These are phyloP conservation scores for Acer campestre DNA, from an alignment of 345 rosid genomes.

Conservation along the genomic window DNA sequence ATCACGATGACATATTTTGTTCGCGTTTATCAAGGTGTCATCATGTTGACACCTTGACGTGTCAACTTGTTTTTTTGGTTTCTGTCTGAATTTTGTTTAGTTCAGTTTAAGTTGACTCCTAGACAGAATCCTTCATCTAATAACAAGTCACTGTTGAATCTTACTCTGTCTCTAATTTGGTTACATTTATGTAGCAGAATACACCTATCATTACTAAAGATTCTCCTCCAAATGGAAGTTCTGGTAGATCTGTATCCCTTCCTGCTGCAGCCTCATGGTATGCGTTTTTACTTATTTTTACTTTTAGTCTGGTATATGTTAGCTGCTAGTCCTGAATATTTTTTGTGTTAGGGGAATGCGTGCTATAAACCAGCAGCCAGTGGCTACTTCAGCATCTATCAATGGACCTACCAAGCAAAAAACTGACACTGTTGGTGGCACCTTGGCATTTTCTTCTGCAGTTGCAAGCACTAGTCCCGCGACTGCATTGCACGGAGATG, in stretches of 20 bases:
- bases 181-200: constrained; percentile 43
- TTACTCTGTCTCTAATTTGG: background rate
- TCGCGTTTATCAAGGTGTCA: background rate
- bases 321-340: constrained; percentile 30
- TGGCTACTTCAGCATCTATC: constrained; percentile 38
- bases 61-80: background rate
- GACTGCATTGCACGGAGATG: constrained; percentile 30
- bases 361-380: constrained; percentile 45
- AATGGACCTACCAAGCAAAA: constrained; percentile 60
- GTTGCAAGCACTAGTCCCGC: constrained; percentile 44
- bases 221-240: constrained; percentile 69
- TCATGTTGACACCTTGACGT: background rate
- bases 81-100: background rate
- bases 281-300: constrained; percentile 16
- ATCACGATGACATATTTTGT: background rate
- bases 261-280: constrained; percentile 97
- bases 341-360: constrained; percentile 63
- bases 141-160: background rate
- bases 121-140: too few species aligned
- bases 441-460: constrained; percentile 46
- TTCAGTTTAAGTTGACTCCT: background rate
- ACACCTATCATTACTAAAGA: constrained; percentile 35
- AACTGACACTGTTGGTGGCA: constrained; percentile 36
- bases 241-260: constrained; percentile 56
- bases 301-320: background rate